Evolutionary conservation across 208 protist species (phyloP).

Genomic region (Leishmania arabica): DNA sequence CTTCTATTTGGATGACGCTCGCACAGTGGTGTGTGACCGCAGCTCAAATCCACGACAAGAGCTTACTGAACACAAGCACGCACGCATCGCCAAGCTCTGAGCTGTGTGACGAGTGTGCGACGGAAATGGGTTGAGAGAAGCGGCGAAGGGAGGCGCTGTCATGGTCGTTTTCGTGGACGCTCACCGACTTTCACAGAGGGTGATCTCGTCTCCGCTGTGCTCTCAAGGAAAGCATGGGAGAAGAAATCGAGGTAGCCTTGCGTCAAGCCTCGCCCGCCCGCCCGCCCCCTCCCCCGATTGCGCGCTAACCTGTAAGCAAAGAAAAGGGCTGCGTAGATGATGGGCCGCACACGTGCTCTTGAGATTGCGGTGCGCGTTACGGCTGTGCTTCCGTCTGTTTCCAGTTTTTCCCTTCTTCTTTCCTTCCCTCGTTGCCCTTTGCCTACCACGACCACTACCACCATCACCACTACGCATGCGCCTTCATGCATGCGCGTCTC

Average conservation of each 20-base stretch:
- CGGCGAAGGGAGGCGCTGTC: too few species aligned
- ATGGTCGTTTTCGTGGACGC: background rate
- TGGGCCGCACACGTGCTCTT: background rate
- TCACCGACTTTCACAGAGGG: background rate
- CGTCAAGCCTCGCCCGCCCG: background rate
- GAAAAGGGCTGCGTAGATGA: background rate
- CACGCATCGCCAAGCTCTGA: background rate
- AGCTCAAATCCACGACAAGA: background rate
- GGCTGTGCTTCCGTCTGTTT: background rate
- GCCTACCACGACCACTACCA: too few species aligned
- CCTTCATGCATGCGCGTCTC: background rate
- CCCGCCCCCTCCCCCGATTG: too few species aligned
- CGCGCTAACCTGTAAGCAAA: background rate
- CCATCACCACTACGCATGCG: too few species aligned
- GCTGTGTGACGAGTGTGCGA: slow-evolving; percentile 4
- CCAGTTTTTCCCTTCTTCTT: slow-evolving; percentile 5
- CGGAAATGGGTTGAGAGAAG: background rate
- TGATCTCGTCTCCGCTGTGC: background rate
- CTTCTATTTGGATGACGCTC: background rate
- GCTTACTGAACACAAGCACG: background rate
- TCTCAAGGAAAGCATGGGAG: background rate
- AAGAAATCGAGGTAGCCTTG: background rate
- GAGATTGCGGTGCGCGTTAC: background rate
- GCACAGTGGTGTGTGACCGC: background rate
- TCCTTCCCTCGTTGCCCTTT: slow-evolving; percentile 9